Base-by-base conservation (phyloP, 2,329 filamentous ascomycete species). In the Cercospora citrullina region DNA sequence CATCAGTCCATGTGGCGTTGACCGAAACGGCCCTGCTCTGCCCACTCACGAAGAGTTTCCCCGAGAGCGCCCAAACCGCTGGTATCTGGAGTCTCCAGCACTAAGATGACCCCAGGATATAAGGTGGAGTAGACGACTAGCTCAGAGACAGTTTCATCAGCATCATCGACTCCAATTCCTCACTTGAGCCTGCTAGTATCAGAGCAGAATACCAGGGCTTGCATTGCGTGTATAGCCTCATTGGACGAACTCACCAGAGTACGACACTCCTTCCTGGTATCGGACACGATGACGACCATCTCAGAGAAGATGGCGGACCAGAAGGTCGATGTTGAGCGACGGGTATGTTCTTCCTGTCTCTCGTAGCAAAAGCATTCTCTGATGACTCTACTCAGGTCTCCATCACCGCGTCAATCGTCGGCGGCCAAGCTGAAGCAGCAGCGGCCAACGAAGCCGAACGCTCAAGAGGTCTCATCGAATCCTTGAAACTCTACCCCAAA, bases 401-500 rank as follows among this genome's bases (percentile, higher is more conserved):
- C 42, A 53, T 63, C 61, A 57, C 61, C 28, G 61, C 61, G 18
- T 63, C 45, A 14, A 39, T 63, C 45, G 45, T 55, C 3, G 61
- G 61, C 2, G 61, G 45, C 9, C 26, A 63, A 63, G 61, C 61
- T 12, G 42, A 63, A 63, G 61, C 61, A 63, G 61, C 61, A 39
- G 61, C 61, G 7, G 61, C 61, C 28, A 63, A 63, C 31, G 48
- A 63, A 33, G 61, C 66, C 7, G 66, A 68, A 48, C 53, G 61
- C 48, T 36, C 53, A n/a, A 45, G 57, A 33, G 48, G 61, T n/a
- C 45, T 68, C 18, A 39, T 64, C 18, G 66, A 68, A 60, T 63
- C 62, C 12, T 63, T 69, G 21, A 68, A 57, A 30, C 63, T 60
- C 12, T 67, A 70, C 14, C 67, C 66, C 2, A 69, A 67, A 48